Percentiles rank a stretch among this genome's conserved stretches.
phyloP scores from a whole-genome alignment of 805 yeast species.

The Ogataea neopini region DNA sequence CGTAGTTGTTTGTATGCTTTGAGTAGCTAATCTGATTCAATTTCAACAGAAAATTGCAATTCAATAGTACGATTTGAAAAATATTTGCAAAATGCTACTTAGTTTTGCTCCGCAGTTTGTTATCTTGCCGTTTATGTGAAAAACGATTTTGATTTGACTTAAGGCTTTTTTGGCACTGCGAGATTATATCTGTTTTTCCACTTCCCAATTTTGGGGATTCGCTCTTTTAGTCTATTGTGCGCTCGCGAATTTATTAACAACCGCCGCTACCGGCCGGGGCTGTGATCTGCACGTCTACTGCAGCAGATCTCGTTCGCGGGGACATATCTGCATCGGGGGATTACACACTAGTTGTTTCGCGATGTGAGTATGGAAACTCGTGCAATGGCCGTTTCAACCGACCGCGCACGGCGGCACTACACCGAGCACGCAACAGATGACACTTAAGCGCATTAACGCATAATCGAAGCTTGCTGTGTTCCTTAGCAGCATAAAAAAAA shows the following conservation, averaged over 20 bases:
- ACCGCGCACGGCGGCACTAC: not conserved
- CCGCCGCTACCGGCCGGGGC: slow-evolving; percentile 9
- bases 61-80: no score
- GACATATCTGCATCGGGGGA: not conserved
- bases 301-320: slow-evolving; percentile 7
- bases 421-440: not conserved
- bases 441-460: not conserved
- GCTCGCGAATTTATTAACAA: not conserved
- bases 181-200: slow-evolving; percentile 4
- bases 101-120: slow-evolving; percentile 1
- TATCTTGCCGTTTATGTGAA: not conserved
- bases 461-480: not conserved
- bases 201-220: slow-evolving; percentile 2
- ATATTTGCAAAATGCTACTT: not conserved
- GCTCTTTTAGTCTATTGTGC: slow-evolving; percentile 3
- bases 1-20: not conserved
- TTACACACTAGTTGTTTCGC: not conserved
- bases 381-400: not conserved
- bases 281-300: slow-evolving; percentile 4
- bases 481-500: not conserved
- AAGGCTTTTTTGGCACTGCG: slow-evolving; percentile 4
- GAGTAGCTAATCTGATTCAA: no score
- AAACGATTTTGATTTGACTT: not conserved
- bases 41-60: no score
- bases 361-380: not conserved